These are phyloP conservation scores for Stipa capillata DNA, from an alignment of 176 grass and related monocot genomes.

Conservation along the genomic window DNA sequence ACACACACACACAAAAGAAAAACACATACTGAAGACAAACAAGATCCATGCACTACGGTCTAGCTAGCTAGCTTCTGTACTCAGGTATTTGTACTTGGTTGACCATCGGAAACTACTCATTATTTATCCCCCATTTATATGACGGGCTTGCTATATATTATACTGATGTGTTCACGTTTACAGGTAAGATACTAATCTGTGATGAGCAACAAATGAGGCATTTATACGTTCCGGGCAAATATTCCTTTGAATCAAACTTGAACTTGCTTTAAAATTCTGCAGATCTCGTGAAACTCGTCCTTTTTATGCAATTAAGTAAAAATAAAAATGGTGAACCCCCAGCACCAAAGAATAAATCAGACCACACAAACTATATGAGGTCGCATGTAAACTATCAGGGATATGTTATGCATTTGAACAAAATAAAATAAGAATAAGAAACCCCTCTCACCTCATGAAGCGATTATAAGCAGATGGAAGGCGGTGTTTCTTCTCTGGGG, in stretches of 20 bases:
- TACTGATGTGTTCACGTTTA: neutral
- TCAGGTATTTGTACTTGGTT: neutral
- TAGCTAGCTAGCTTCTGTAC: neutral
- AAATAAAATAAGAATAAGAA: neutral
- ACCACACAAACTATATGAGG: neutral
- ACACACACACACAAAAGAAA: no score
- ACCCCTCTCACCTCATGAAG: slow-evolving; percentile 67
- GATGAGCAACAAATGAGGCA: neutral
- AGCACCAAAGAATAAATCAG: neutral
- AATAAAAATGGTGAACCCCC: neutral
- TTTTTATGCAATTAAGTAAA: neutral
- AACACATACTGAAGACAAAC: neutral
- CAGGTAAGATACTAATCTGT: neutral
- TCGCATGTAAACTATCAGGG: slow-evolving; percentile 11
- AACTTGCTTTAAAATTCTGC: neutral
- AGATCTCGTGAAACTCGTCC: neutral
- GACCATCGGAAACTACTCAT: neutral
- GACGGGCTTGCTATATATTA: neutral
- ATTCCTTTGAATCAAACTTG: neutral
- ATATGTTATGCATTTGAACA: neutral
- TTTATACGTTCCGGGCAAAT: neutral
- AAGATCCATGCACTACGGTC: neutral
- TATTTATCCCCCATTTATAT: neutral
- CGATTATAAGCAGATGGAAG: slow-evolving; percentile 89
- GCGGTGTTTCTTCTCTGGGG: slow-evolving; percentile 89